Conservation (phyloP, 2,329 filamentous ascomycete genomes). For the Penicillium sp. region DNA sequence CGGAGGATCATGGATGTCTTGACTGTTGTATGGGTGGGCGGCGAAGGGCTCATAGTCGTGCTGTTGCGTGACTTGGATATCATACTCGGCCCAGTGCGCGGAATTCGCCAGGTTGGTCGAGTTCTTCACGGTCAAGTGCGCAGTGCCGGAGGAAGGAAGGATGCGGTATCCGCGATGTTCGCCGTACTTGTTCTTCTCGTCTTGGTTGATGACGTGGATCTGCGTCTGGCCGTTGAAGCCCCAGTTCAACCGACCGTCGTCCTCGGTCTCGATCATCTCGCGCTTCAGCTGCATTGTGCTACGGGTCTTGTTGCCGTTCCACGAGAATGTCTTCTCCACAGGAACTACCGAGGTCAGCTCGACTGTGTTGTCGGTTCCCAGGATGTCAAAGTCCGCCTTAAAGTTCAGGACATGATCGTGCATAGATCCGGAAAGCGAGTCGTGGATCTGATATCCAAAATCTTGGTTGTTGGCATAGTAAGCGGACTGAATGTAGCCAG, state of each 20-base stretch:
- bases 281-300: slow-evolving; percentile 23
- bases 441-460: slow-evolving; percentile 23
- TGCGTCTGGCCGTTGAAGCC: slow-evolving; percentile 19
- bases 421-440: slow-evolving; percentile 22
- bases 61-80: slow-evolving; percentile 20
- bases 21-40: slow-evolving; percentile 19
- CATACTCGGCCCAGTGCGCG: slow-evolving; percentile 21
- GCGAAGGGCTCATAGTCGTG: slow-evolving; percentile 19
- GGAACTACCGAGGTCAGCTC: slow-evolving; percentile 19
- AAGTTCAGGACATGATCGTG: slow-evolving; percentile 25
- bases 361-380: slow-evolving; percentile 19
- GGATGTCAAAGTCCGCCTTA: slow-evolving; percentile 25
- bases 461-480: slow-evolving; percentile 23
- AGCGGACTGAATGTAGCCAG: slow-evolving; percentile 21
- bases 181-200: slow-evolving; percentile 19
- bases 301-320: slow-evolving; percentile 17
- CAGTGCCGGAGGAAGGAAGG: slow-evolving; percentile 11
- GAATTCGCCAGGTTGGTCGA: slow-evolving; percentile 18
- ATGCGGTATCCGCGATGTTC: slow-evolving; percentile 21
- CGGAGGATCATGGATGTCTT: slow-evolving; percentile 20
- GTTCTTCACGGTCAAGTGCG: slow-evolving; percentile 18
- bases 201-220: slow-evolving; percentile 20
- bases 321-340: slow-evolving; percentile 18
- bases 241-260: slow-evolving; percentile 19
- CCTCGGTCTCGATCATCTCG: slow-evolving; percentile 11